Evolutionary conservation across 1,139 yeast species (phyloP), one percentile per base, ranked within the genome.

Genomic region (Candida pseudoviswanathii): DNA sequence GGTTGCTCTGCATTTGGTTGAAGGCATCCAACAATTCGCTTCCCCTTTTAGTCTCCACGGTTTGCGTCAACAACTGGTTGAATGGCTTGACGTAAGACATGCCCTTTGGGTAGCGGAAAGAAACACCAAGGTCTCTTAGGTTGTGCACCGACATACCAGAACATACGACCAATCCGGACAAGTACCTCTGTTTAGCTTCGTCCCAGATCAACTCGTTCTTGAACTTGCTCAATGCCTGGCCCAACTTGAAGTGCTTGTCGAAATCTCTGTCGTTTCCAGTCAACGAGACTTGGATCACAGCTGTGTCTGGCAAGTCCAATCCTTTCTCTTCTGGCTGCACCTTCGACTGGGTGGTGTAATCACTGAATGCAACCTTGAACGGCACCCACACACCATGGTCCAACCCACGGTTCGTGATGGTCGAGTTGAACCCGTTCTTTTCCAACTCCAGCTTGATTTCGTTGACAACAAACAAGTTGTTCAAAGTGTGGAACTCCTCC

Each of bases 331-430:
- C 55, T 21, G 59, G 59, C 29, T 48, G 43, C 10, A 38, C 36
- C 7, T 54, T 56, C 3, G 55, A 45, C 11, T 61, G 55, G 34
- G 72, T 71, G 10, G 64, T 64, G 43, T 70, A 55, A 38, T 75
- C 72, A 24, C 83, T 77, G 58, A 87, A 86, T 2, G 89, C 90
- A 26, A 85, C 86, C 59, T 85, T 84, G 51, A 85, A 75, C 0
- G 95, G 92, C 1, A 85, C 90, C 91, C 94, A 88, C 2, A 78
- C 86, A 1, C 96, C 96, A 65, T 88, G 96, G 62, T 88, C 96
- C 22, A 88, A 64, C 3, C 95, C 95, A 49, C 95, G 71, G 21
- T 67, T 62, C 21, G 75, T 68, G 21, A 81, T 55, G 31, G 67
- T 66, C 1, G 83, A 67, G 1, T 69, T 58, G 44, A 86, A 71